Evolutionary conservation across 208 protist species (phyloP).

Genomic region (Trypanosoma cruzi): DNA sequence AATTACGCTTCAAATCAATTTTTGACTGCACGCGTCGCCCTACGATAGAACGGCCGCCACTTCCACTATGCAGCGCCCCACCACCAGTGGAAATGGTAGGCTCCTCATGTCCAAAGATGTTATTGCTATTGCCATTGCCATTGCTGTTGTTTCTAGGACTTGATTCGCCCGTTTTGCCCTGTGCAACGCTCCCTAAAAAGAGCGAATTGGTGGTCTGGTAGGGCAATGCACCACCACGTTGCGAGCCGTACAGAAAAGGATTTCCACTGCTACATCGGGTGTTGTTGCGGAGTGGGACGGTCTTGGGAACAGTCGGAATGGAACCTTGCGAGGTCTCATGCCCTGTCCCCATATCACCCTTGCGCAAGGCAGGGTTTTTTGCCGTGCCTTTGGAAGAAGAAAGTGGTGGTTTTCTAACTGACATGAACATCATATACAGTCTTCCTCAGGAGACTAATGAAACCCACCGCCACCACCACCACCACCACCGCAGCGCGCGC

Average conservation of each 20-base stretch:
- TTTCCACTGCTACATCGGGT: neutral
- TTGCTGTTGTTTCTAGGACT: neutral
- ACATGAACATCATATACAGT: constrained; percentile 12
- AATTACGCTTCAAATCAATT: constrained; percentile 7
- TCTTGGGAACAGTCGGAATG: constrained; percentile 11
- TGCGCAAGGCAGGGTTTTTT: constrained; percentile 2
- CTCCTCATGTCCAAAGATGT: neutral
- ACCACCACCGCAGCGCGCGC: too few species aligned
- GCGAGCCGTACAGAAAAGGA: neutral
- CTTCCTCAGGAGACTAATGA: neutral
- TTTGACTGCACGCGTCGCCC: neutral
- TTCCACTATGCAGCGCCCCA: neutral
- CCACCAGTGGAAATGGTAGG: neutral
- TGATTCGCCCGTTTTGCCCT: neutral
- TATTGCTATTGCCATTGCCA: neutral
- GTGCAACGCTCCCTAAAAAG: constrained; percentile 17
- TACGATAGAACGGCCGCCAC: neutral
- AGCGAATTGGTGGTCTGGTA: constrained; percentile 31
- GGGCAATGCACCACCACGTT: constrained; percentile 2
- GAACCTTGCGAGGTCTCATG: neutral
- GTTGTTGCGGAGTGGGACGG: constrained; percentile 5
- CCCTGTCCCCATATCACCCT: neutral
- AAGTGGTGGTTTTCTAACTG: constrained; percentile 31
- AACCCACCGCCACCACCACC: neutral
- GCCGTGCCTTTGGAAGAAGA: neutral